phyloP scores from a whole-genome alignment of 75 land plant genomes.

The Azolla pinnata region DNA sequence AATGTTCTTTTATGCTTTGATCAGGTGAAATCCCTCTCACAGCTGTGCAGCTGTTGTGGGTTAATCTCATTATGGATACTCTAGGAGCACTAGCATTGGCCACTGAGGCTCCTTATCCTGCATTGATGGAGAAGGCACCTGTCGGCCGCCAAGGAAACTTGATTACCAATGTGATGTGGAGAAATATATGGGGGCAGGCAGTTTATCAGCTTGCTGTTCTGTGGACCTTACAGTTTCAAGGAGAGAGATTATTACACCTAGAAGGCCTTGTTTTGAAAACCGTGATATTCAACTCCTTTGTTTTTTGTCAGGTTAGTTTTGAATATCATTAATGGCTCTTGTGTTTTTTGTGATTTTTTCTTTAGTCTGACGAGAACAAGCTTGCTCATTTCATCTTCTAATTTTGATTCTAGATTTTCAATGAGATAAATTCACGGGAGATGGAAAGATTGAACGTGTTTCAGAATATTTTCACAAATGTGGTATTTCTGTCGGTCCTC shows the following conservation, averaged over 20 bases:
- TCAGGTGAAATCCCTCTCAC: slow-evolving; percentile 82
- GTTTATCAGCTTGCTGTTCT: slow-evolving; percentile 59
- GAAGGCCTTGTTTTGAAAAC: slow-evolving; percentile 35
- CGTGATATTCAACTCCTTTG: slow-evolving; percentile 78
- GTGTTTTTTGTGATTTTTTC: no score
- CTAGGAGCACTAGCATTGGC: slow-evolving; percentile 74
- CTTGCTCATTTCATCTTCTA: neutral
- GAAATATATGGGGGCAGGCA: slow-evolving; percentile 70
- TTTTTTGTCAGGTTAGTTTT: slow-evolving; percentile 69
- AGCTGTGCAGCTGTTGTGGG: slow-evolving; percentile 79
- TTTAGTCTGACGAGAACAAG: neutral
- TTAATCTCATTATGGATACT: slow-evolving; percentile 85
- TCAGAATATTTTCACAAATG: slow-evolving; percentile 38
- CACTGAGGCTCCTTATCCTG: slow-evolving; percentile 83
- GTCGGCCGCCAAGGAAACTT: slow-evolving; percentile 46
- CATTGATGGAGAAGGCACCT: slow-evolving; percentile 57
- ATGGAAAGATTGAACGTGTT: slow-evolving; percentile 65
- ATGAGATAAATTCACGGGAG: slow-evolving; percentile 68
- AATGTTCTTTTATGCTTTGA: neutral
- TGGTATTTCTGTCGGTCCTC: slow-evolving; percentile 43
- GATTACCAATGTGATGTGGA: slow-evolving; percentile 72
- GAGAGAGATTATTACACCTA: slow-evolving; percentile 37
- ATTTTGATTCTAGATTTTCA: slow-evolving; percentile 62
- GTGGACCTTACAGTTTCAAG: slow-evolving; percentile 43
- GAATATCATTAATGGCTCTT: no score